phyloP scores from a whole-genome alignment of 208 protist species.

The Leishmania tropica region DNA sequence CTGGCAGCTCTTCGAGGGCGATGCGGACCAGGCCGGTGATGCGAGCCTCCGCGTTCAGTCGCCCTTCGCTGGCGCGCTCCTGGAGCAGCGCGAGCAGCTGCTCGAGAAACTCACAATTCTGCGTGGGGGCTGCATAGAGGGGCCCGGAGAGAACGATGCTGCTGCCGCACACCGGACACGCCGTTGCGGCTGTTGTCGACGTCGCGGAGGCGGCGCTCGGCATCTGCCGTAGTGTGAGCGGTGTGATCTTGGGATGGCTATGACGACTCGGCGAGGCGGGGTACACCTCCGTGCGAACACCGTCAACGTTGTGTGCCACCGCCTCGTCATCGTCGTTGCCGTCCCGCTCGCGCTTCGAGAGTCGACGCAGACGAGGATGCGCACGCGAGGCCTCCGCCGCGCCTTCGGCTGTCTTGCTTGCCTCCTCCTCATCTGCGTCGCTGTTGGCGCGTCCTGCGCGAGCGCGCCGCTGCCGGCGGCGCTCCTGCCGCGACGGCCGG shows the following conservation, averaged over 20 bases:
- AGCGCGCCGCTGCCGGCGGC: conserved; percentile 17
- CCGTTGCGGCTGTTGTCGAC: background rate
- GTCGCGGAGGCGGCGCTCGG: background rate
- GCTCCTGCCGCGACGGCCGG: conserved; percentile 25
- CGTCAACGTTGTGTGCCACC: background rate
- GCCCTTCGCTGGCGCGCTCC: conserved; percentile 54
- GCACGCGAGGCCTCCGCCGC: background rate
- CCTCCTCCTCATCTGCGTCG: background rate
- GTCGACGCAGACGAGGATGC: background rate
- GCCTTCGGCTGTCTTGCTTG: background rate
- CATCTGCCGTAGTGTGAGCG: conserved; percentile 37
- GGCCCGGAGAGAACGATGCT: conserved; percentile 89
- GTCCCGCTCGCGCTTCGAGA: conserved; percentile 7
- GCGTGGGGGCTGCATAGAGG: conserved; percentile 93
- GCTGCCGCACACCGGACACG: conserved; percentile 86
- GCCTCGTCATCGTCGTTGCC: background rate
- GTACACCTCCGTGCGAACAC: conserved; percentile 38
- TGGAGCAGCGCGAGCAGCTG: conserved; percentile 72
- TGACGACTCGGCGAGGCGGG: conserved; percentile 45
- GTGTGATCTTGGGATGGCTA: conserved; percentile 49
- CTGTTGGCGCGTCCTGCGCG: conserved; percentile 5
- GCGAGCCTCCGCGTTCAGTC: conserved; percentile 65
- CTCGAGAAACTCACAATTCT: conserved; percentile 81
- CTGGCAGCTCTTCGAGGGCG: conserved; percentile 87
- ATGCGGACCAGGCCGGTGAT: conserved; percentile 83